Conservation (phyloP, 108 stramenopile genomes). For the Asterionellopsis glacialis region DNA sequence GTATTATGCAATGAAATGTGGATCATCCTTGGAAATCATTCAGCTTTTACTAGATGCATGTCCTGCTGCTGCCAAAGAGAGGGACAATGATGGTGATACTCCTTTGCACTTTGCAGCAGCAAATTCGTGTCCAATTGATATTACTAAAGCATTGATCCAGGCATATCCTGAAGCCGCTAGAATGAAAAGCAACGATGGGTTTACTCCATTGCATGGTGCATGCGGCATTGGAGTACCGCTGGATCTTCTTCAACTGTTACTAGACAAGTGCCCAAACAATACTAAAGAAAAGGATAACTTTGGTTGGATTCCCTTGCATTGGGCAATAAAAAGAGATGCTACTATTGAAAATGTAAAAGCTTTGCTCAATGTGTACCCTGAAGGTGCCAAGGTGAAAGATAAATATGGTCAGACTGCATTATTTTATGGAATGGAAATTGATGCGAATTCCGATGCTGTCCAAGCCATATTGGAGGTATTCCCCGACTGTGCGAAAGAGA, state of each 20-base stretch:
- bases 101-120: background rate
- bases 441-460: too few species aligned
- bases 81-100: background rate
- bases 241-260: background rate
- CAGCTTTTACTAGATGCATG: too few species aligned
- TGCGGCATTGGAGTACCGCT: too few species aligned
- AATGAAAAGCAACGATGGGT: too few species aligned
- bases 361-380: conserved; percentile 8
- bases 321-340: background rate
- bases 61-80: too few species aligned
- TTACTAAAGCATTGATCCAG: too few species aligned
- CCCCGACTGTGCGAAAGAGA: too few species aligned
- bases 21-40: too few species aligned
- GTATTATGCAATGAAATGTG: conserved; percentile 1
- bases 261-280: background rate
- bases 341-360: background rate
- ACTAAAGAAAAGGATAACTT: too few species aligned
- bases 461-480: too few species aligned
- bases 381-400: conserved; percentile 12
- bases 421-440: background rate
- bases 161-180: too few species aligned
- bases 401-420: conserved; percentile 10
- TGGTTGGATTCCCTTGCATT: background rate
- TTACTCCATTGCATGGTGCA: too few species aligned
- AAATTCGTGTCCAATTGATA: background rate